phyloP scores from a whole-genome alignment of 768 basidiomycete genomes.

The Scleroderma bovista region DNA sequence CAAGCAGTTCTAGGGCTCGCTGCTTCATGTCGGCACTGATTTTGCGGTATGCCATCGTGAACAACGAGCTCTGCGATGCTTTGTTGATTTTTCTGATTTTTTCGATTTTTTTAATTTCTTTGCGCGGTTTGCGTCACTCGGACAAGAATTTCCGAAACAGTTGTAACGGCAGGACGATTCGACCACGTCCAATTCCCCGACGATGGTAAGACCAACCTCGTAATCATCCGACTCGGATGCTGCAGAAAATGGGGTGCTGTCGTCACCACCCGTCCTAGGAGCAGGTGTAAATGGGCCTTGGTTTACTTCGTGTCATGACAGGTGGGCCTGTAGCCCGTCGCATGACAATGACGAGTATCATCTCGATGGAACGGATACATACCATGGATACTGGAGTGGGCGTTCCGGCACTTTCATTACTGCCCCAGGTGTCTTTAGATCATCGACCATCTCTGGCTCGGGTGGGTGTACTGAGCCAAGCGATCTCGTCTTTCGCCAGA shows the following conservation, averaged over 20 bases:
- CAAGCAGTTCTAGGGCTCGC: too few species aligned
- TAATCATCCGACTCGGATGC: constrained; percentile 70
- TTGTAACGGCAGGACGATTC: constrained; percentile 89
- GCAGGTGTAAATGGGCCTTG: constrained; percentile 58
- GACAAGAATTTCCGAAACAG: too few species aligned
- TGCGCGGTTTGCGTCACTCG: too few species aligned
- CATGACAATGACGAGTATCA: neutral
- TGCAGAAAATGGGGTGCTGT: constrained; percentile 27
- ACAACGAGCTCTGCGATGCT: too few species aligned
- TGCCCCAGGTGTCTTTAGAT: constrained; percentile 76
- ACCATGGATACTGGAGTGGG: constrained; percentile 83
- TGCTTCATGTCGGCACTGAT: too few species aligned
- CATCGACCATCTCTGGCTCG: constrained; percentile 73
- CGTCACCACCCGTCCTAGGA: constrained; percentile 19
- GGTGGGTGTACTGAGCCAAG: constrained; percentile 67
- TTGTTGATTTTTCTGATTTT: too few species aligned
- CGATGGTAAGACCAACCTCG: constrained; percentile 79
- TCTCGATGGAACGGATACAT: constrained; percentile 6
- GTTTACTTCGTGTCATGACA: constrained; percentile 79
- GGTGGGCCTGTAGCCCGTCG: constrained; percentile 58
- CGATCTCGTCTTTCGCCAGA: constrained; percentile 62
- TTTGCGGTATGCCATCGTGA: too few species aligned
- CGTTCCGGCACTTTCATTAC: constrained; percentile 69
- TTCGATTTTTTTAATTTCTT: too few species aligned
- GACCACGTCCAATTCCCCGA: constrained; percentile 88